Evolutionary conservation across 2,329 filamentous ascomycete species (phyloP).

Genomic region (Chaetomiaceae sp.): DNA sequence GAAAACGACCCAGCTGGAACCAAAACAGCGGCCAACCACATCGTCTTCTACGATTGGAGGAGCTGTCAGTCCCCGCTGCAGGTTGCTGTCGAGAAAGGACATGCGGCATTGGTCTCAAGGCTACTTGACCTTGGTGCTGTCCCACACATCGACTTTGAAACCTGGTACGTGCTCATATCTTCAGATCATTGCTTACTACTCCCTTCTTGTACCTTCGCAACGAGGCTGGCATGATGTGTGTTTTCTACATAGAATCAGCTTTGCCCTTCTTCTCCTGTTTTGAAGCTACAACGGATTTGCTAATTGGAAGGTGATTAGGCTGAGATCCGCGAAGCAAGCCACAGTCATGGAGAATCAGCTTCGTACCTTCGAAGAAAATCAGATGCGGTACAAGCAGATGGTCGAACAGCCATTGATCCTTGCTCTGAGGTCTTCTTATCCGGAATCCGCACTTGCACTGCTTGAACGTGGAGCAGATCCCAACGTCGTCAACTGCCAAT

Average conservation of each 20-base stretch:
- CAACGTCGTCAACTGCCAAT: conserved; percentile 52
- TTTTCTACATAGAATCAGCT: too few species aligned
- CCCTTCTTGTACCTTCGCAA: too few species aligned
- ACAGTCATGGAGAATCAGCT: conserved; percentile 32
- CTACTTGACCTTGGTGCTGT: conserved; percentile 59
- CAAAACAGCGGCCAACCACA: conserved; percentile 60
- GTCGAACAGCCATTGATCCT: conserved; percentile 61
- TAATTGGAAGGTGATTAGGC: too few species aligned
- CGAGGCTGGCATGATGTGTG: too few species aligned
- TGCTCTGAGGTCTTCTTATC: conserved; percentile 47
- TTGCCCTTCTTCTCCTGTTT: too few species aligned
- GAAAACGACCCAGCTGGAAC: conserved; percentile 55
- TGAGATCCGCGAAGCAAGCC: conserved; percentile 41
- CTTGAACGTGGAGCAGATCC: conserved; percentile 59
- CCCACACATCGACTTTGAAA: conserved; percentile 54
- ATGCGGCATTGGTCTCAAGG: conserved; percentile 48
- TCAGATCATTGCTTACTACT: too few species aligned
- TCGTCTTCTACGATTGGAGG: conserved; percentile 40
- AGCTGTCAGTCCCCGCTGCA: conserved; percentile 37
- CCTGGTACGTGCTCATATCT: conserved; percentile 35
- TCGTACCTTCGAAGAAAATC: conserved; percentile 41
- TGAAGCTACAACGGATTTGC: too few species aligned
- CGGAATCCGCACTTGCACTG: conserved; percentile 49
- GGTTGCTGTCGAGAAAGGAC: conserved; percentile 49
- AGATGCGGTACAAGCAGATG: conserved; percentile 39